Evolutionary conservation across 1,284 basidiomycete species (phyloP).

Genomic region (Irpex sp.): DNA sequence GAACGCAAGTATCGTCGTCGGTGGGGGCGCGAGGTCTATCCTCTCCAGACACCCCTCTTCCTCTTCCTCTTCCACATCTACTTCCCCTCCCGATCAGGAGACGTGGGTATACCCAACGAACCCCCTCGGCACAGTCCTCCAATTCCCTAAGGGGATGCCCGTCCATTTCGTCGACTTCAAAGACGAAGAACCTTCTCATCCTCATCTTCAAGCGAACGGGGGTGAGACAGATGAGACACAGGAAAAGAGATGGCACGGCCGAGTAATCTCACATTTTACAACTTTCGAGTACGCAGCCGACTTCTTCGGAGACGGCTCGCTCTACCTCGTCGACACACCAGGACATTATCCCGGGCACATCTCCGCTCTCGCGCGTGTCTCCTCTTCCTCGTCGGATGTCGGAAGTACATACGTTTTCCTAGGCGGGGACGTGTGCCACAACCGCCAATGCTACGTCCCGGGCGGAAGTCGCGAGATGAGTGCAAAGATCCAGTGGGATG

Average conservation of each 20-base stretch:
- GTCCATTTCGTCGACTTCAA: not conserved
- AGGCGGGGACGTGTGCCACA: slow-evolving; percentile 53
- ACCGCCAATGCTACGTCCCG: slow-evolving; percentile 31
- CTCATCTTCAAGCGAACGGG: too few relatives aligned
- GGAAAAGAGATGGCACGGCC: not conserved
- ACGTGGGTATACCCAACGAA: slow-evolving; percentile 20
- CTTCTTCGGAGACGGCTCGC: slow-evolving; percentile 28
- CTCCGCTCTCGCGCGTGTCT: slow-evolving; percentile 36
- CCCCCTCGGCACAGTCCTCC: slow-evolving; percentile 14
- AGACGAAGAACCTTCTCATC: too few relatives aligned
- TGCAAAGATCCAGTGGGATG: slow-evolving; percentile 9
- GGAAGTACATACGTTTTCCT: slow-evolving; percentile 51
- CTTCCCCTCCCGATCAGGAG: too few relatives aligned
- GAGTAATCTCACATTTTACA: slow-evolving; percentile 18
- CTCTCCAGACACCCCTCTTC: not conserved
- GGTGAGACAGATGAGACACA: too few relatives aligned
- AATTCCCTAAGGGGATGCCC: not conserved
- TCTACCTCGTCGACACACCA: slow-evolving; percentile 27
- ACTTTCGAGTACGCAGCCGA: slow-evolving; percentile 28
- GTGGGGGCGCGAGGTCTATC: slow-evolving; percentile 14
- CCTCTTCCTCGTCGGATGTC: too few relatives aligned
- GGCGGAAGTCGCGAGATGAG: slow-evolving; percentile 35
- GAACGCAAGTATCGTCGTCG: slow-evolving; percentile 24
- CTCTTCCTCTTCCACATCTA: too few relatives aligned
- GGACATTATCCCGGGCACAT: slow-evolving; percentile 32